Evolutionary conservation across 2,329 filamentous ascomycete species (phyloP), one percentile per base, ranked within the genome.

Genomic region (Alternaria novae-zelandiae): DNA sequence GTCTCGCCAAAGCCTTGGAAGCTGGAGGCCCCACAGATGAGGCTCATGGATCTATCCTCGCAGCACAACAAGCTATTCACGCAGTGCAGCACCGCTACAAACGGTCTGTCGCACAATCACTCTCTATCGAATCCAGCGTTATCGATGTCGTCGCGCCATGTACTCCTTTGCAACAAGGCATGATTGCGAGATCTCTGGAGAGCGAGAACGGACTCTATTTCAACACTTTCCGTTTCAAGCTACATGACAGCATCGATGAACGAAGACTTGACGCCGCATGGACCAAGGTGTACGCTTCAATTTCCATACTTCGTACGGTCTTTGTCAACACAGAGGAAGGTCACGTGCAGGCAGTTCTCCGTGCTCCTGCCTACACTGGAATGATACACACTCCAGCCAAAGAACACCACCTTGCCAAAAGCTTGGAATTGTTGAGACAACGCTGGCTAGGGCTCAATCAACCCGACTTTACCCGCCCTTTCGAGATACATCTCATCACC

Each of bases 91-190:
- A 93, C 69, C 86, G 85, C 56, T 84, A 93, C 75, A 82, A 85
- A 6, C 79, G 84, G 11, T 69, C 78, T 7, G 84, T 87, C 7
- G 87, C 87, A 17, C 82, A 82, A 7, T 79, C 82, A 4, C 81
- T 97, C 0, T 79, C 79, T 0, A 66, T 90, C 2, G 71, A 82
- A 1, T 77, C 82, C 1, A 74, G 80, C 6, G 82, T 88, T 2
- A 86, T 97, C 10, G 91, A 96, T 73, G 87, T 88, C 61, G 87
- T 97, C 55, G 88, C 88, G 0, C 94, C 94, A 5, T 97, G 94
- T 74, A 96, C 94, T 1, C 87, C 94, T 0, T 82, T 97, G 1
- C 94, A 97, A 73, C 89, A 95, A 75, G 94, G 94, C 0, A 95
- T 97, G 83, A 88, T 97, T 54, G 90, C 91, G 6, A 86, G 89